Evolutionary conservation across 371 early-diverging fungal species (phyloP).

Genomic region (Agmasoma carcini): DNA sequence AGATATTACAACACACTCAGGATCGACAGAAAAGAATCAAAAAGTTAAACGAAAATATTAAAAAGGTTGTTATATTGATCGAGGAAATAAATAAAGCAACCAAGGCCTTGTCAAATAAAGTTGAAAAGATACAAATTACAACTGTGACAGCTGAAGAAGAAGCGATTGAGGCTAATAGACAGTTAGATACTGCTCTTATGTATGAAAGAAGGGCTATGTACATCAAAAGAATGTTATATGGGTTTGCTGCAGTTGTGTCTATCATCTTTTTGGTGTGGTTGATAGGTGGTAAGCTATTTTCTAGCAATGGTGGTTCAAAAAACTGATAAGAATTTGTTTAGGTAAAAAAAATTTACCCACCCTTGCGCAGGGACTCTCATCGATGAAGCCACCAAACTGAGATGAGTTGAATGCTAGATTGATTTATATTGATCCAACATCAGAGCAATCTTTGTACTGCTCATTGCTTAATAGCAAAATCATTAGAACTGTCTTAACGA

Average conservation of each 20-base stretch:
- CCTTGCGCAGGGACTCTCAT: too few relatives aligned
- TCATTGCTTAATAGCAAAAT: too few relatives aligned
- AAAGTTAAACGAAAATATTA: constrained; percentile 42
- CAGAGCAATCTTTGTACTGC: too few relatives aligned
- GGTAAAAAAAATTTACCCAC: too few relatives aligned
- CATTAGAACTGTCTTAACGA: too few relatives aligned
- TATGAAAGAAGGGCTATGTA: constrained; percentile 46
- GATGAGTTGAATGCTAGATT: too few relatives aligned
- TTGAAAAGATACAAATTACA: constrained; percentile 46
- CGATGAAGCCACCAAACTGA: too few relatives aligned
- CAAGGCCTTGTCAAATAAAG: constrained; percentile 24
- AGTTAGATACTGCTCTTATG: constrained; percentile 44
- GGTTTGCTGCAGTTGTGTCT: constrained; percentile 12
- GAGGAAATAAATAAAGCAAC: constrained; percentile 47
- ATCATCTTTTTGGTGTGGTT: neutral
- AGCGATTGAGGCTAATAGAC: constrained; percentile 45
- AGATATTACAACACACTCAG: constrained; percentile 38
- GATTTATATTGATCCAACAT: too few relatives aligned
- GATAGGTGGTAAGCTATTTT: too few relatives aligned
- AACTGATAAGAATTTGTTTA: too few relatives aligned
- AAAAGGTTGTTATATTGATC: constrained; percentile 44
- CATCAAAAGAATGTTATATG: constrained; percentile 37
- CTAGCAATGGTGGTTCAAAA: too few relatives aligned
- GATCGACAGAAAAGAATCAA: constrained; percentile 47
- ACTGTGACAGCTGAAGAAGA: constrained; percentile 39